Percentiles rank a stretch among this genome's conserved stretches.
Evolutionary conservation across 129 eudicot genomes (phyloP).

Genomic region (Glebionis coronaria): DNA sequence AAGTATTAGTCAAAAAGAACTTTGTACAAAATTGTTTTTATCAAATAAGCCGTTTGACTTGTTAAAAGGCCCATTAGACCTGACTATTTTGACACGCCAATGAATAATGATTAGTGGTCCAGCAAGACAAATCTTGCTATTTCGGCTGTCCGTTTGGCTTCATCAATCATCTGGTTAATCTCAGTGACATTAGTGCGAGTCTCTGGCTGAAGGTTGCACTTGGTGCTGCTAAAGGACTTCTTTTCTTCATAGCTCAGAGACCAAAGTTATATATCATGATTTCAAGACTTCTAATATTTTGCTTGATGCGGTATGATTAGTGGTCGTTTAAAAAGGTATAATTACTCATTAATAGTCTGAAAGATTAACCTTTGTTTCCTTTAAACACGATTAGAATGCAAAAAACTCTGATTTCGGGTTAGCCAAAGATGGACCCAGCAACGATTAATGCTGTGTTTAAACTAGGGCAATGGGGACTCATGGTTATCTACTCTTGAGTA

Average conservation of each 20-base stretch:
- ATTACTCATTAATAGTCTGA: not conserved
- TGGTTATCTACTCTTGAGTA: slow-evolving; percentile 92
- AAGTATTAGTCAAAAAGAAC: no score
- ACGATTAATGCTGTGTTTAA: slow-evolving; percentile 77
- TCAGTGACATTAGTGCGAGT: slow-evolving; percentile 72
- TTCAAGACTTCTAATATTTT: slow-evolving; percentile 85
- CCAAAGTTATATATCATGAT: slow-evolving; percentile 83
- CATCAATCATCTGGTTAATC: slow-evolving; percentile 98
- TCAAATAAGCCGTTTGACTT: no score
- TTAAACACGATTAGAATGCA: slow-evolving; percentile 61
- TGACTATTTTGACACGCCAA: not conserved
- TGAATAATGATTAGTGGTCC: not conserved
- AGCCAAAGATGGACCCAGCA: slow-evolving; percentile 86
- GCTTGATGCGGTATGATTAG: slow-evolving; percentile 66
- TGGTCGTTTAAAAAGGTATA: not conserved
- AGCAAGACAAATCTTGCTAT: slow-evolving; percentile 64
- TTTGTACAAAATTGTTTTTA: no score
- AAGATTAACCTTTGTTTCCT: slow-evolving; percentile 5
- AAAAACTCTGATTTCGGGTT: slow-evolving; percentile 90
- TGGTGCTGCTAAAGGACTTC: slow-evolving; percentile 96
- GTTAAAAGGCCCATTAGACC: no score
- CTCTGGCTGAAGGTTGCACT: slow-evolving; percentile 85
- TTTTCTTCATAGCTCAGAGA: slow-evolving; percentile 74
- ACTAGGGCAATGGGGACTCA: slow-evolving; percentile 91
- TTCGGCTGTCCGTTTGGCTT: slow-evolving; percentile 97